Conservation (phyloP, 345 rosid genomes). For the Combretum micranthum region DNA sequence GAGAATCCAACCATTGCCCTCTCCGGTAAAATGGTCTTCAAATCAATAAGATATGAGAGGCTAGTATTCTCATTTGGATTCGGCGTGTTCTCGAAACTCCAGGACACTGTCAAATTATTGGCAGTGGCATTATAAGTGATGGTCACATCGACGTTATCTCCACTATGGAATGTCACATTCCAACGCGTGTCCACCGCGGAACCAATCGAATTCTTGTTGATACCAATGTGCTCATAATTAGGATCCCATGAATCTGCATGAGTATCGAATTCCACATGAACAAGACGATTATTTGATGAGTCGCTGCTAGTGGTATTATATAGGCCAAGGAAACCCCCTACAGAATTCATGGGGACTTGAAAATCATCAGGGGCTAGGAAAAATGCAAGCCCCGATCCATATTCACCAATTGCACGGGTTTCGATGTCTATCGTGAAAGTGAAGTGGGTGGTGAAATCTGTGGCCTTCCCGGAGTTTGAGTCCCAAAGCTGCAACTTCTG, state of each 20-base stretch:
- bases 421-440: slow-evolving; percentile 19
- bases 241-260: slow-evolving; percentile 28
- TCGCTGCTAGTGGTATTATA: slow-evolving; percentile 17
- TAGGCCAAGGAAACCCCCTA: slow-evolving; percentile 33
- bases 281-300: slow-evolving; percentile 15
- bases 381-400: slow-evolving; percentile 29
- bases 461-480: slow-evolving; percentile 10
- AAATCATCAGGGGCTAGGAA: slow-evolving; percentile 33
- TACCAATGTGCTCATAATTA: slow-evolving; percentile 29
- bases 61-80: slow-evolving; percentile 14
- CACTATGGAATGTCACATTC: slow-evolving; percentile 33
- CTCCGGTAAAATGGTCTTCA: slow-evolving; percentile 20
- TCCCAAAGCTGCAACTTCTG: slow-evolving; percentile 24
- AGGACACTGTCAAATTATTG: slow-evolving; percentile 24
- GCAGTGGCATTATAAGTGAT: slow-evolving; percentile 26
- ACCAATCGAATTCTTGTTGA: slow-evolving; percentile 28
- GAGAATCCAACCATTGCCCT: slow-evolving; percentile 33
- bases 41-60: slow-evolving; percentile 23
- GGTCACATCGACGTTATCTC: slow-evolving; percentile 18
- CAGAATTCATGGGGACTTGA: slow-evolving; percentile 35
- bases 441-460: slow-evolving; percentile 31
- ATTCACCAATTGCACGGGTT: fast-evolving
- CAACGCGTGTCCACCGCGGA: slow-evolving; percentile 22
- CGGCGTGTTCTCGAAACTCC: slow-evolving; percentile 15
- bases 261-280: slow-evolving; percentile 27